Evolutionary conservation across 257 asterid genomes (phyloP).

Genomic region (Avicennia marina): DNA sequence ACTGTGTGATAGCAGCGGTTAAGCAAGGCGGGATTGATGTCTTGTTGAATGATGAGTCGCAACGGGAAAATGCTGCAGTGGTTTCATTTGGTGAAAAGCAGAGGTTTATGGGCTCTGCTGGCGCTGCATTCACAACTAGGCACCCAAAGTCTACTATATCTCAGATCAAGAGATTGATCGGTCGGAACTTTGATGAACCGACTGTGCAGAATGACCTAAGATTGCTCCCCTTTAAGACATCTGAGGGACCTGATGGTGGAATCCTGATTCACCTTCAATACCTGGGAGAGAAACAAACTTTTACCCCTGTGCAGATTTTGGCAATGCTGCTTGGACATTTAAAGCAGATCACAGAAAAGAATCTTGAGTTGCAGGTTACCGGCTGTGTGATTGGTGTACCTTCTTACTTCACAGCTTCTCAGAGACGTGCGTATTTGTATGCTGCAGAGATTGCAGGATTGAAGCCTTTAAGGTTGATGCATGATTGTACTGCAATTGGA

Average conservation of each 20-base stretch:
- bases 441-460: conserved; percentile 94
- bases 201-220: conserved; percentile 67
- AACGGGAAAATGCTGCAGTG: conserved; percentile 83
- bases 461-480: conserved; percentile 78
- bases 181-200: conserved; percentile 54
- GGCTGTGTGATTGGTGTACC: conserved; percentile 90
- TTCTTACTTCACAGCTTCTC: conserved; percentile 75
- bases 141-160: conserved; percentile 89
- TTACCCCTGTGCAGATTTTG: conserved; percentile 72
- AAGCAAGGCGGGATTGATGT: conserved; percentile 88
- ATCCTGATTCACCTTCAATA: conserved; percentile 62
- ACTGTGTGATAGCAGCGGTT: conserved; percentile 83
- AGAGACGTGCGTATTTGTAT: conserved; percentile 76
- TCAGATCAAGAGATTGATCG: conserved; percentile 88
- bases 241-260: conserved; percentile 78
- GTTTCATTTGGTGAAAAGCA: conserved; percentile 93
- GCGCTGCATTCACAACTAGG: conserved; percentile 91
- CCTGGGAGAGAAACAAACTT: conserved; percentile 55
- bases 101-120: conserved; percentile 84
- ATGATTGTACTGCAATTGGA: conserved; percentile 90
- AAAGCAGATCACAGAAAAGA: conserved; percentile 71
- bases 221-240: conserved; percentile 69
- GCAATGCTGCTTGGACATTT: conserved; percentile 84
- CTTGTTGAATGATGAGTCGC: conserved; percentile 81
- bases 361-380: conserved; percentile 49